Percentiles rank a stretch among this genome's conserved stretches.
These are phyloP conservation scores for Saccharomyces pastorianus DNA, from an alignment of 1,139 yeast genomes.

Conservation along the genomic window DNA sequence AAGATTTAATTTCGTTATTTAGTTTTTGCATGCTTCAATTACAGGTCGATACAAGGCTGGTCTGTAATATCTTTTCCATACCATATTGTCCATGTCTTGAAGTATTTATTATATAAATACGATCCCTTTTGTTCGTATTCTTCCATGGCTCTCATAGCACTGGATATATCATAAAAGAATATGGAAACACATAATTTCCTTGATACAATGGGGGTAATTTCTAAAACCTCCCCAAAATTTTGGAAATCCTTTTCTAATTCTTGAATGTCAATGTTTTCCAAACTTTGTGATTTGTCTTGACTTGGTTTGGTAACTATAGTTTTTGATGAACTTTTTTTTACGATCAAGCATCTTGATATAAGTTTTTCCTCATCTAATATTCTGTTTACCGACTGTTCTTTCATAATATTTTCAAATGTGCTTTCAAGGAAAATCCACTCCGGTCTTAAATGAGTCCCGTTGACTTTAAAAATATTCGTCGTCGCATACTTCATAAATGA, in stretches of 20 bases:
- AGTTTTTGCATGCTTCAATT: constrained; percentile 1
- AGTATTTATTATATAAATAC: constrained; percentile 40
- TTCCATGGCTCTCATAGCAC: constrained; percentile 58
- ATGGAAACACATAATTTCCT: constrained; percentile 54
- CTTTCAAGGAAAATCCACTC: constrained; percentile 26
- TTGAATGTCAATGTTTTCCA: constrained; percentile 34
- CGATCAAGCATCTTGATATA: constrained; percentile 37
- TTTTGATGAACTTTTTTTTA: constrained; percentile 29
- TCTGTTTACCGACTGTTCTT: not conserved
- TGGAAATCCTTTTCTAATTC: constrained; percentile 45
- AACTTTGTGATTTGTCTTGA: constrained; percentile 22
- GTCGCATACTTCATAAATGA: constrained; percentile 47
- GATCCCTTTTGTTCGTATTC: constrained; percentile 35
- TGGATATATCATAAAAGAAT: constrained; percentile 51
- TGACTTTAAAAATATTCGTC: constrained; percentile 52
- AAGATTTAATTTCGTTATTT: not conserved
- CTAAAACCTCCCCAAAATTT: constrained; percentile 54
- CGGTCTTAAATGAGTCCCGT: constrained; percentile 46
- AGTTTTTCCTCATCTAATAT: constrained; percentile 16
- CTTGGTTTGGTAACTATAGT: constrained; percentile 15
- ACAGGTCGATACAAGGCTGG: constrained; percentile 36
- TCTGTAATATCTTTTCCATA: constrained; percentile 67
- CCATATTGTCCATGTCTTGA: constrained; percentile 51
- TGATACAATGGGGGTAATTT: constrained; percentile 60
- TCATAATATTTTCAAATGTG: not conserved